Percentiles rank a stretch among this genome's conserved stretches.
phyloP scores from a whole-genome alignment of 2,329 filamentous ascomycete species.

The Aspergillus sp. region DNA sequence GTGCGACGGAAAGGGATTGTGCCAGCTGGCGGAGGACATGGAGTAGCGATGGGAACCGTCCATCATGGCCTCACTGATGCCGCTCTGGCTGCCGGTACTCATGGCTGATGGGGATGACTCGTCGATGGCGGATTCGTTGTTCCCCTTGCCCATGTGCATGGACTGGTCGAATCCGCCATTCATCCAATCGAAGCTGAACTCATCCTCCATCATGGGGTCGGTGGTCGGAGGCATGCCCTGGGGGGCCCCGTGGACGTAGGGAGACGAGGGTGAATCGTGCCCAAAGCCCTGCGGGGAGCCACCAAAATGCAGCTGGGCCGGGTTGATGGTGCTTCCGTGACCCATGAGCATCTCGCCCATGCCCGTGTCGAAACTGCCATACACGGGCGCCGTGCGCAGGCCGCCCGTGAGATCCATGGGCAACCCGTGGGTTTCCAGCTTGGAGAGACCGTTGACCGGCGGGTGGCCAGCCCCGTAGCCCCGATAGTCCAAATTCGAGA shows the following conservation, averaged over 20 bases:
- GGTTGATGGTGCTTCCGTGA: conserved; percentile 59
- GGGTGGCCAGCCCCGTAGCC: conserved; percentile 55
- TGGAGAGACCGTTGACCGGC: conserved; percentile 69
- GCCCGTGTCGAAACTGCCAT: conserved; percentile 69
- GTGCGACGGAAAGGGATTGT: conserved; percentile 66
- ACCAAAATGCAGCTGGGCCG: conserved; percentile 74
- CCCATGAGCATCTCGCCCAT: conserved; percentile 70
- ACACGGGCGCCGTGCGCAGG: conserved; percentile 74
- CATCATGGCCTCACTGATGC: conserved; percentile 77
- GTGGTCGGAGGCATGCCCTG: conserved; percentile 50
- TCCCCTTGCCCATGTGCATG: conserved; percentile 63
- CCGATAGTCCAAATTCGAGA: conserved; percentile 60
- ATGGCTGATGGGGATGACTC: conserved; percentile 94
- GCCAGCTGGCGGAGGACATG: conserved; percentile 60
- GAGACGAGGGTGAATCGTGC: conserved; percentile 39
- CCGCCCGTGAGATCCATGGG: conserved; percentile 65
- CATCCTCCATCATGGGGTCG: conserved; percentile 60
- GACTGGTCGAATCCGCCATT: conserved; percentile 72
- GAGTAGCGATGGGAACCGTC: conserved; percentile 68
- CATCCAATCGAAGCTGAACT: conserved; percentile 82
- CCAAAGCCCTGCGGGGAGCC: conserved; percentile 63
- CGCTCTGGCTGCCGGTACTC: conserved; percentile 86
- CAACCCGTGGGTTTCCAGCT: conserved; percentile 76
- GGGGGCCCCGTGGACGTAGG: conserved; percentile 46
- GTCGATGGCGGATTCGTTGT: conserved; percentile 77